phyloP scores from a whole-genome alignment of 768 basidiomycete genomes.

The Botryobasidium botryosum region DNA sequence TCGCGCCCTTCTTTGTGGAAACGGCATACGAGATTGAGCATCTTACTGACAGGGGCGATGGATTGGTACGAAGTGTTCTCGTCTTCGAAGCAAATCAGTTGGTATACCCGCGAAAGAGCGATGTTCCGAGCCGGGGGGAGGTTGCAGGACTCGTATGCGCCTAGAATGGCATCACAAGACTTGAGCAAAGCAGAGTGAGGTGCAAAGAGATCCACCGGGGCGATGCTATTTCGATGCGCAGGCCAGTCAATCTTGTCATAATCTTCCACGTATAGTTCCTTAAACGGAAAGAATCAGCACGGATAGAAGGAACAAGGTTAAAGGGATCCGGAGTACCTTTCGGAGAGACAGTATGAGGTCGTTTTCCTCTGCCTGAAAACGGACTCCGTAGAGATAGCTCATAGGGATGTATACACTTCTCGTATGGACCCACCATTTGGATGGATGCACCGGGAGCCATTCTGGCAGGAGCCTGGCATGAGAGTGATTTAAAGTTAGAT shows the following conservation, averaged over 20 bases:
- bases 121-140: conserved; percentile 54
- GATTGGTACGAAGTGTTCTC: conserved; percentile 89
- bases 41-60: conserved; percentile 85
- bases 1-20: conserved; percentile 60
- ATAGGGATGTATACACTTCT: conserved; percentile 85
- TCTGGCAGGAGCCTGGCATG: conserved; percentile 66
- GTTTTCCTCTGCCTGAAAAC: conserved; percentile 50
- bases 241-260: conserved; percentile 78
- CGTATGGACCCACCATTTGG: conserved; percentile 95
- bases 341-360: conserved; percentile 62
- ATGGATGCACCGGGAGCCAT: conserved; percentile 84
- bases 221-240: conserved; percentile 72
- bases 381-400: conserved; percentile 64
- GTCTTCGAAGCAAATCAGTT: conserved; percentile 72
- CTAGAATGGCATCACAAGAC: conserved; percentile 39
- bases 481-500: too few species aligned
- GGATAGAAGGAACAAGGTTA: too few species aligned
- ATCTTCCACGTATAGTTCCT: conserved; percentile 75
- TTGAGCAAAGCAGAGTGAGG: conserved; percentile 72
- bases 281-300: not conserved
- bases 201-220: conserved; percentile 60
- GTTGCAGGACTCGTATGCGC: conserved; percentile 52
- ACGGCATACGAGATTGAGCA: conserved; percentile 82
- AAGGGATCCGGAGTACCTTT: conserved; percentile 31
- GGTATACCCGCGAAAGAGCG: conserved; percentile 51